Base-by-base conservation (phyloP, 345 rosid genomes). In the Brassica rapa region DNA sequence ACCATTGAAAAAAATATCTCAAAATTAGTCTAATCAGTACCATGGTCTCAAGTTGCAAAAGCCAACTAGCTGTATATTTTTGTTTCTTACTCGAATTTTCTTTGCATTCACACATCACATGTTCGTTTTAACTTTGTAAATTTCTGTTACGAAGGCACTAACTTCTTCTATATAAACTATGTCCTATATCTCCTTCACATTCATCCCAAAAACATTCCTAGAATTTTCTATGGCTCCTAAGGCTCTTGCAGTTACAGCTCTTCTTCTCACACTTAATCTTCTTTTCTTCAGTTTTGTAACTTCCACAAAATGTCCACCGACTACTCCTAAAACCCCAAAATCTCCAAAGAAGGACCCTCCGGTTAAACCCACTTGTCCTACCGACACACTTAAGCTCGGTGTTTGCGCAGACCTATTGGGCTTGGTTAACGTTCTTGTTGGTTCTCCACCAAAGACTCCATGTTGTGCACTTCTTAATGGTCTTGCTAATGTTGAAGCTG, bases 401-500 rank as follows among this genome's bases (percentile, higher is more conserved):
- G 91, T 85, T 0, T 89, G 95, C 66, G 88, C 87, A 14, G 56
- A 89, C 76, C 2, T 91, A 21, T 73, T 89, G 39, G 88, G 75
- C 27, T 78, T 88, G 74, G 81, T 90, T 65, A 66, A 85, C 51
- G 11, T 88, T 59, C 84, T 83, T 14, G 71, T 84, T 37, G 92
- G 93, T 12, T 81, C 79, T 11, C 93, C 94, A 24, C 88, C 91
- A 21, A 83, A 83, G 75, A 84, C 77, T 10, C 91, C 93, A 24
- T 91, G 95, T 76, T 88, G 94, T 77, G 66, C 84, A 62, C 85
- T 90, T 67, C 59, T 93, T 32, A 60, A 83, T 0, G 86, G 83
- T 68, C 85, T 88, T 37, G 87, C 77, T 24, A 91, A 91, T 83
- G 82, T 89, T 1, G 93, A 93, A 71, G 98, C 90, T 6, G 95